Evolutionary conservation across 441 rosid species (phyloP).

Genomic region (Hypseocharis bilobata): DNA sequence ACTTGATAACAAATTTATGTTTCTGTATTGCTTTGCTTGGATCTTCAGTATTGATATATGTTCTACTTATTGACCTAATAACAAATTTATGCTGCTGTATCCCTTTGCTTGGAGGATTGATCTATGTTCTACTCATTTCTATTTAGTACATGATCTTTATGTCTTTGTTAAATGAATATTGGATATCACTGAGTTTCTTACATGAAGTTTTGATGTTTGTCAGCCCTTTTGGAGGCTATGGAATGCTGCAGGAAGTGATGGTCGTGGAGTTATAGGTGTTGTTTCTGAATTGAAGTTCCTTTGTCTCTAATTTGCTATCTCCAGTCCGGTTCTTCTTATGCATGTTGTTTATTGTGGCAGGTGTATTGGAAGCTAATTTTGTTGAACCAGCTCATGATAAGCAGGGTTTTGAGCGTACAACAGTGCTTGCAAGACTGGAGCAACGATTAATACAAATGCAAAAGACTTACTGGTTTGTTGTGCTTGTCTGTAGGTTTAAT

Average conservation of each 20-base stretch:
- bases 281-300: constrained; percentile 10
- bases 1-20: not conserved
- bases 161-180: not conserved
- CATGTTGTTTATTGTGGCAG: constrained; percentile 31
- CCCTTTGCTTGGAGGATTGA: not conserved
- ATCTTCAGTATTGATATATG: not conserved
- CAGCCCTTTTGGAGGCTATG: constrained; percentile 99
- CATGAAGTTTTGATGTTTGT: constrained; percentile 14
- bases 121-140: not conserved
- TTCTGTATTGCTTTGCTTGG: not conserved
- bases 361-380: constrained; percentile 87
- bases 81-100: not conserved
- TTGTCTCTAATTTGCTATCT: constrained; percentile 5
- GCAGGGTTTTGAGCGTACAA: constrained; percentile 78
- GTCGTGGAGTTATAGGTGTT: constrained; percentile 92
- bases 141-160: not conserved
- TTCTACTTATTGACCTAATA: not conserved
- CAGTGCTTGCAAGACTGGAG: constrained; percentile 67
- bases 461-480: constrained; percentile 65
- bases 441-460: constrained; percentile 61
- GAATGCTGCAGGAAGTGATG: constrained; percentile 89
- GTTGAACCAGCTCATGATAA: constrained; percentile 91
- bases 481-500: constrained; percentile 10
- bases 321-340: constrained; percentile 17
- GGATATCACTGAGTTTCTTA: not conserved